Percentiles rank a stretch among this genome's conserved stretches.
These are phyloP conservation scores for Ophiocordyceps camponoti-rufipedis DNA, from an alignment of 2,329 filamentous ascomycete species.

Conservation along the genomic window DNA sequence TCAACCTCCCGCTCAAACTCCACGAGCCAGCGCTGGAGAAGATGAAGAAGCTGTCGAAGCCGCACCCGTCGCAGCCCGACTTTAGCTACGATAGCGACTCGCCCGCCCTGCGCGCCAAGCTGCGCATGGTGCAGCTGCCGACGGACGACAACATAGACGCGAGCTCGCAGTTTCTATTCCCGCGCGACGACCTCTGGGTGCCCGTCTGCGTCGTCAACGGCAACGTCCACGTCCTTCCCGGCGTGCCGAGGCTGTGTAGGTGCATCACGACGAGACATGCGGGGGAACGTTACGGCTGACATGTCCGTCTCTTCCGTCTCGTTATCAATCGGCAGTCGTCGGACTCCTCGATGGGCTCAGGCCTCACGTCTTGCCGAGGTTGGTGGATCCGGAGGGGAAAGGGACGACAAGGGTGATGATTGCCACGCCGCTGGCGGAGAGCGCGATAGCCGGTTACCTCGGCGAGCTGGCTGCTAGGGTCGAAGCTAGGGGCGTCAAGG, in stretches of 20 bases:
- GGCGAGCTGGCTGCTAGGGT: conserved; percentile 61
- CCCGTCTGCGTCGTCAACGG: conserved; percentile 78
- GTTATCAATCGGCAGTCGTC: conserved; percentile 33
- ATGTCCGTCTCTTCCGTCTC: neutral
- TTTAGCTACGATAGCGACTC: conserved; percentile 79
- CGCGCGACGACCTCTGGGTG: conserved; percentile 73
- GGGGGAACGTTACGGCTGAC: neutral
- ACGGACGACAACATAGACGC: conserved; percentile 48
- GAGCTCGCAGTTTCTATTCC: conserved; percentile 60
- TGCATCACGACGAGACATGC: neutral
- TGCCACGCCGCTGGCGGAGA: conserved; percentile 77
- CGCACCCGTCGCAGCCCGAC: conserved; percentile 50
- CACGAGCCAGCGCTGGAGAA: conserved; percentile 60
- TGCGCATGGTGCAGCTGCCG: conserved; percentile 82
- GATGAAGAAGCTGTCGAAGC: conserved; percentile 69
- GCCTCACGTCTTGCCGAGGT: conserved; percentile 47
- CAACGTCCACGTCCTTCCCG: conserved; percentile 84
- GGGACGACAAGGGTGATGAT: conserved; percentile 64
- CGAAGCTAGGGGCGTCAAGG: conserved; percentile 64
- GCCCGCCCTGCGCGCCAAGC: conserved; percentile 58
- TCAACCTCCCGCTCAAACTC: conserved; percentile 55
- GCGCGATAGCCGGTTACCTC: conserved; percentile 64
- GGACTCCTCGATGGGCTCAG: conserved; percentile 60
- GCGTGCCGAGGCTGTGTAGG: conserved; percentile 64
- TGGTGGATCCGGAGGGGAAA: conserved; percentile 65